Evolutionary conservation across 768 basidiomycete species (phyloP), one percentile per base, ranked within the genome.

Genomic region (Coprinopsis cinerea): DNA sequence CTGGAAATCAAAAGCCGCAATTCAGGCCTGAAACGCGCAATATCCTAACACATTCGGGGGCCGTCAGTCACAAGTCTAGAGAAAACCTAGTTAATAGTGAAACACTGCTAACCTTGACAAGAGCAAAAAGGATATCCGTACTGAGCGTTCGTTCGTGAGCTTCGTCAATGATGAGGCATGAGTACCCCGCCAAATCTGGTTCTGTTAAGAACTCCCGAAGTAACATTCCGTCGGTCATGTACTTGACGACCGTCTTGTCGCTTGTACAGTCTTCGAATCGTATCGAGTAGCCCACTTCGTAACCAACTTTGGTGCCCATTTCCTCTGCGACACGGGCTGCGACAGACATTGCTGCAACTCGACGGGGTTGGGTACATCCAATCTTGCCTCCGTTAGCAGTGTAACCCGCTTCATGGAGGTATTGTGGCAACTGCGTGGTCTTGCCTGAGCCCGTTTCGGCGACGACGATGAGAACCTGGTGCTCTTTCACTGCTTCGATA

Each of bases 151-250:
- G 75, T 67, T 99, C 96, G 64, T 99, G 96, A 6, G 96, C 96
- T 66, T 99, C 96, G 65, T 99, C 96, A 59, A 99, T 98, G 59
- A 99, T 93, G 59, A 99, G 71, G 25, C 86, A 91, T 41, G 92
- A 85, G 64, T 98, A 99, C 3, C 91, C 91, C 13, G 92, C 95
- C 47, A 99, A 68, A 70, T 94, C 92, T 0, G 96, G 96, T 65
- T 99, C 96, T 9, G 96, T 98, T 61, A 99, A 70, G 67, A 98
- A 98, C 67, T 98, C 93, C 60, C 96, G 80, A 39, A 98, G 71
- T 23, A 99, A 75, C 96, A 99, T 98, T 27, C 96, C 96, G 61
- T 99, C 96, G 37, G 96, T 99, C 96, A 99, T 96, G 69, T 99
- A 99, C 69, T 99, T 98, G 61, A 99, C 75, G 37, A 94, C 87